phyloP scores from a whole-genome alignment of 768 basidiomycete genomes.

The Tylopilus sp. region DNA sequence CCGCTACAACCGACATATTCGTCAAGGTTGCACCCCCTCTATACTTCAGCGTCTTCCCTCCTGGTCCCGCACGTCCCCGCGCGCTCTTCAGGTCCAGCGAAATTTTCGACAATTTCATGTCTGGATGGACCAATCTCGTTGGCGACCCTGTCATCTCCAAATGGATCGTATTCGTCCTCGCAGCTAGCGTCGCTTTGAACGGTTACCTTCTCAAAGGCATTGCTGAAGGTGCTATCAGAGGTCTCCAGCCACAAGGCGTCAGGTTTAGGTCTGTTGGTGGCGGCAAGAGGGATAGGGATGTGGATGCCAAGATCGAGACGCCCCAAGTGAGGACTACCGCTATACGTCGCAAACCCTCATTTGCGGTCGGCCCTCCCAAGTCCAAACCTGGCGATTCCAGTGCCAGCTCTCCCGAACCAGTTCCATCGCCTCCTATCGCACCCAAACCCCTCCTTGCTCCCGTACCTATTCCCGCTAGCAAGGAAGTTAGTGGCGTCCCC shows the following conservation, averaged over 20 bases:
- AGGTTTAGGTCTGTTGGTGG: conserved; percentile 27
- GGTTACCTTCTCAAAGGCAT: conserved; percentile 91
- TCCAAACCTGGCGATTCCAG: conserved; percentile 13
- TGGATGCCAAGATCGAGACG: conserved; percentile 19
- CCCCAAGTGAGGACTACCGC: conserved; percentile 10
- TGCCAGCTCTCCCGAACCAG: conserved; percentile 14
- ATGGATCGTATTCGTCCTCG: conserved; percentile 89
- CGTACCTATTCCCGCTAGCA: conserved; percentile 18
- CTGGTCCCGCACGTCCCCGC: conserved; percentile 29
- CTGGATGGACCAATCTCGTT: conserved; percentile 84
- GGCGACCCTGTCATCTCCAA: conserved; percentile 93
- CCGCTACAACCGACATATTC: conserved; percentile 41
- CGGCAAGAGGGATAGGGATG: conserved; percentile 18
- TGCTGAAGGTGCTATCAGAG: conserved; percentile 48
- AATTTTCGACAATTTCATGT: conserved; percentile 82
- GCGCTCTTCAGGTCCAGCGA: conserved; percentile 41
- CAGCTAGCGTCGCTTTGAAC: conserved; percentile 84
- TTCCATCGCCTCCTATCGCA: conserved; percentile 13
- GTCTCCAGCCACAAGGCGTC: conserved; percentile 29
- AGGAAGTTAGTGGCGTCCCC: conserved; percentile 23
- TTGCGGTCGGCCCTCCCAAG: conserved; percentile 25
- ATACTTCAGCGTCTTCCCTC: conserved; percentile 47
- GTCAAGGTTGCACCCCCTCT: conserved; percentile 64
- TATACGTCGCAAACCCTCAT: conserved; percentile 20
- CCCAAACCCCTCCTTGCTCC: conserved; percentile 25